Conservation (phyloP, 176 grass and related monocot species). For the bread wheat (Triticum aestivum) region DNA sequence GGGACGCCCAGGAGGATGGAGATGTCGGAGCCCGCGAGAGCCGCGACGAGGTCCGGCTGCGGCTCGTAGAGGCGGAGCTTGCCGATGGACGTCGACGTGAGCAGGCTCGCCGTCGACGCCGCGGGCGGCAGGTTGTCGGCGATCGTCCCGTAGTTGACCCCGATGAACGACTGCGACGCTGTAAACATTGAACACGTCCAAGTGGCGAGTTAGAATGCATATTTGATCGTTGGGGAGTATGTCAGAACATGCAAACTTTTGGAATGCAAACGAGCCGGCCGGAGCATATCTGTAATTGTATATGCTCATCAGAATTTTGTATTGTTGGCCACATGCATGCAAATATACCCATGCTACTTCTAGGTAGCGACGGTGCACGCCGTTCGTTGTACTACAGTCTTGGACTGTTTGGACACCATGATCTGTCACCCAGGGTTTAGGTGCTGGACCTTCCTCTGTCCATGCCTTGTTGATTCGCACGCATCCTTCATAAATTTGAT, state of each 20-base stretch:
- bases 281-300: not conserved
- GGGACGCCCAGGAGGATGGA: constrained; percentile 73
- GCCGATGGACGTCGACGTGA: constrained; percentile 64
- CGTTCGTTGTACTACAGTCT: constrained; percentile 8
- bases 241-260: no score
- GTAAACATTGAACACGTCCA: not conserved
- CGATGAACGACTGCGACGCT: constrained; percentile 76
- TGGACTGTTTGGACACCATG: not conserved
- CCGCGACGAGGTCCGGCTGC: constrained; percentile 51
- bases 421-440: constrained; percentile 3
- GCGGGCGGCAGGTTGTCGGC: constrained; percentile 78
- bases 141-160: constrained; percentile 84
- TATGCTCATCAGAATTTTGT: not conserved
- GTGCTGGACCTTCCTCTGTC: not conserved
- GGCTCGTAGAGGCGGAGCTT: constrained; percentile 83
- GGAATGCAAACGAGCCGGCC: no score
- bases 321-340: constrained; percentile 4
- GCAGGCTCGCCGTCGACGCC: constrained; percentile 62
- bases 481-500: constrained; percentile 19
- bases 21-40: constrained; percentile 60
- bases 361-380: not conserved
- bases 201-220: not conserved
- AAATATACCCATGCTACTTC: not conserved
- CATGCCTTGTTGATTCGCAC: not conserved
- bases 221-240: no score